Percentiles rank a stretch among this genome's conserved stretches.
Evolutionary conservation across 1,284 basidiomycete species (phyloP).

Genomic region (Melampsora larici-populina): DNA sequence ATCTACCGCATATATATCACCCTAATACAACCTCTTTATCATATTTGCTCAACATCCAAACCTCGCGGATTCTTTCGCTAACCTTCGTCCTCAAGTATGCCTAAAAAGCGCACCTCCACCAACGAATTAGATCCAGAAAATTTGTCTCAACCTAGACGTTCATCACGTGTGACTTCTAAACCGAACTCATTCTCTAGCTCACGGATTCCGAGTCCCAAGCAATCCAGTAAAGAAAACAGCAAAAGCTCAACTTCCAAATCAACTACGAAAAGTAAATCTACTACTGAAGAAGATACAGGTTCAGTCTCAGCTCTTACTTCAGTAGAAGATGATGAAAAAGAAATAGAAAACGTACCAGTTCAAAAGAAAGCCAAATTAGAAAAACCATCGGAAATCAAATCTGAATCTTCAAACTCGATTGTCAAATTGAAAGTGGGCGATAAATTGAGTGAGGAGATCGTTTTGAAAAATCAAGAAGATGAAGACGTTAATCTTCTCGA

Average conservation of each 20-base stretch:
- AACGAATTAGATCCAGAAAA: neutral
- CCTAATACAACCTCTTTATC: too few relatives aligned
- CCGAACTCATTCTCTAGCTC: neutral
- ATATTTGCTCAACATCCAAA: too few relatives aligned
- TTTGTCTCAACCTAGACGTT: neutral
- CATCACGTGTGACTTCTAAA: neutral
- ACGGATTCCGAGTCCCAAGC: neutral
- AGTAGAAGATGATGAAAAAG: neutral
- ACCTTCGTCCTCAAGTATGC: neutral
- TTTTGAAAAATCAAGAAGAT: conserved; percentile 45
- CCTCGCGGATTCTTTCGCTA: neutral
- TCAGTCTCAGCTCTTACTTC: neutral
- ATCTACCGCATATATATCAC: too few relatives aligned
- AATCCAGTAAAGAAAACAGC: neutral
- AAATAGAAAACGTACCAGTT: neutral
- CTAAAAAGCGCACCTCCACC: neutral
- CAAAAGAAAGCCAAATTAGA: conserved; percentile 2
- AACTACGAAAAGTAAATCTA: neutral
- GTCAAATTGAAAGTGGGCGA: conserved; percentile 39
- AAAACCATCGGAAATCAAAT: neutral
- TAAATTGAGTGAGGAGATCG: conserved; percentile 34
- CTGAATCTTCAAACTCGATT: neutral
- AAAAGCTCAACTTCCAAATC: neutral
- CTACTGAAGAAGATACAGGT: neutral
- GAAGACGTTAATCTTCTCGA: conserved; percentile 42